Evolutionary conservation across 2,329 filamentous ascomycete genomes (phyloP).

Genomic region (Metarhizium album): DNA sequence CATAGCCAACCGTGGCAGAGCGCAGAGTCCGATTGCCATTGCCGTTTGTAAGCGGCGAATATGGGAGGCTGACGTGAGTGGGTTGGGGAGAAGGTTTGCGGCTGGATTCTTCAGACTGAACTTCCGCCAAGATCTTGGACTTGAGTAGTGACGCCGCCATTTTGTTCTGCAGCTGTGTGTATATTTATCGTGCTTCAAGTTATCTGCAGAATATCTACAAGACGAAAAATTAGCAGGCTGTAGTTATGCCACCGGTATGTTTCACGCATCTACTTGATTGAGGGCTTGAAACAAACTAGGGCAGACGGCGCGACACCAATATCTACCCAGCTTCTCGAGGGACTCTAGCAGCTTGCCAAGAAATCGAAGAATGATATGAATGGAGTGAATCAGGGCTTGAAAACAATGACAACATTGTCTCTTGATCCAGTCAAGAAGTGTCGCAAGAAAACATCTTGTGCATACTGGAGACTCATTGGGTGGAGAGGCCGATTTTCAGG

Average conservation of each 20-base stretch:
- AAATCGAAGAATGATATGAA: not conserved
- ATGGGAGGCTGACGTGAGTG: constrained; percentile 68
- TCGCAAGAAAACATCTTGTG: too few species aligned
- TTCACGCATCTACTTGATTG: not conserved
- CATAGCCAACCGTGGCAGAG: constrained; percentile 86
- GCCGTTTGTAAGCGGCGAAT: constrained; percentile 37
- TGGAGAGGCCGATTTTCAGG: too few species aligned
- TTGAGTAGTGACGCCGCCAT: constrained; percentile 20
- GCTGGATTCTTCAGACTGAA: constrained; percentile 30
- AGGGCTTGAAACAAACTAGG: not conserved
- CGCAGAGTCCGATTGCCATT: constrained; percentile 66
- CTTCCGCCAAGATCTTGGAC: constrained; percentile 30
- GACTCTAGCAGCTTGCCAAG: not conserved
- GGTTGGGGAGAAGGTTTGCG: constrained; percentile 79
- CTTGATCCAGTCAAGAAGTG: not conserved
- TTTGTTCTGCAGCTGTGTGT: constrained; percentile 12
- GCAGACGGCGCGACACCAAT: not conserved
- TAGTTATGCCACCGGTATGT: not conserved
- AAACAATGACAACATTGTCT: not conserved
- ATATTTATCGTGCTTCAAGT: not conserved
- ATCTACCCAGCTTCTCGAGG: too few species aligned
- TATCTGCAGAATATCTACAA: not conserved
- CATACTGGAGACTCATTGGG: too few species aligned
- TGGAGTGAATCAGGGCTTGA: not conserved
- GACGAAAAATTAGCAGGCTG: not conserved